Evolutionary conservation across 2,329 filamentous ascomycete genomes (phyloP).

Genomic region (Aspergillus bombycis): DNA sequence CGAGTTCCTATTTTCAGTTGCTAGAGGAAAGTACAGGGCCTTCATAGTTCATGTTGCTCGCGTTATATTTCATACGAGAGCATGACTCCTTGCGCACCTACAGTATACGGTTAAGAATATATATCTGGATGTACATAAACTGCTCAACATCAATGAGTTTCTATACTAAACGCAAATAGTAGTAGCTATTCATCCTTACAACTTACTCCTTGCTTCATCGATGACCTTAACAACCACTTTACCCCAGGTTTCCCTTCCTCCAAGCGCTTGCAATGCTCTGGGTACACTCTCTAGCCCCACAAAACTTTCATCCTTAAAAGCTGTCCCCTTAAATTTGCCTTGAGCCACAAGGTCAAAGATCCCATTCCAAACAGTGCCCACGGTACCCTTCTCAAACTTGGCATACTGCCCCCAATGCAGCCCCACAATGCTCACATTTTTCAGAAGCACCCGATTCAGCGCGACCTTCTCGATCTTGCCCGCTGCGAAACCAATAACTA

Average conservation of each 20-base stretch:
- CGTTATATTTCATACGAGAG: constrained; percentile 40
- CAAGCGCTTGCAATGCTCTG: constrained; percentile 74
- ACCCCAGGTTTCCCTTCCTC: constrained; percentile 84
- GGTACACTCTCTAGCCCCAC: constrained; percentile 79
- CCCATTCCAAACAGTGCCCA: constrained; percentile 77
- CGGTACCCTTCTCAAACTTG: constrained; percentile 69
- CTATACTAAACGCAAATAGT: constrained; percentile 2
- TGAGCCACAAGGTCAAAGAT: constrained; percentile 76
- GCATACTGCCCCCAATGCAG: constrained; percentile 90
- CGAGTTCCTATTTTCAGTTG: constrained; percentile 31
- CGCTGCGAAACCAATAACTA: constrained; percentile 88
- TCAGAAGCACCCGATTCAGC: constrained; percentile 87
- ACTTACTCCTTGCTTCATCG: constrained; percentile 61
- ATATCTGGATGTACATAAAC: constrained; percentile 5
- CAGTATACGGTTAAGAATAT: constrained; percentile 22
- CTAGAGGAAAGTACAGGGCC: constrained; percentile 45
- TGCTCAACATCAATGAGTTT: background rate
- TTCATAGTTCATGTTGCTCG: constrained; percentile 51
- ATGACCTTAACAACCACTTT: constrained; percentile 91
- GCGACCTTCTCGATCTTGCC: constrained; percentile 88
- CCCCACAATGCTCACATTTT: constrained; percentile 89
- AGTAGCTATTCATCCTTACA: constrained; percentile 28
- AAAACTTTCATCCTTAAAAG: constrained; percentile 80
- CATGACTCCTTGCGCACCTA: constrained; percentile 53
- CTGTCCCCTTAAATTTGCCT: constrained; percentile 79